Percentiles rank a stretch among this genome's conserved stretches.
Evolutionary conservation across 78 protist species (phyloP).

Genomic region (Speleostelium caveatum): DNA sequence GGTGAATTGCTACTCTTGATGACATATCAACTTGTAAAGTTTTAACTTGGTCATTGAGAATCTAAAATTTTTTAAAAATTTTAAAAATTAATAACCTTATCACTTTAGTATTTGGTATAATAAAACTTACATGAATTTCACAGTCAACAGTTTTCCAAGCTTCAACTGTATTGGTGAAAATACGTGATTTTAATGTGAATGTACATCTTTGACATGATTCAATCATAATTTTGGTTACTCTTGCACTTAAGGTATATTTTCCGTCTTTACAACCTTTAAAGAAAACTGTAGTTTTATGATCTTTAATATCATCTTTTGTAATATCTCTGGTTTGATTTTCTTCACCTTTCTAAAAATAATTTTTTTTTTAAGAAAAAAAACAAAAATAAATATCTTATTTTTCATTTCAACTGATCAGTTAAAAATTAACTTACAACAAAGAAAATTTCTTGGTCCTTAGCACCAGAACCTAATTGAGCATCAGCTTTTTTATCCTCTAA

Average conservation of each 20-base stretch:
- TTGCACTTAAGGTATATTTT: constrained; percentile 29
- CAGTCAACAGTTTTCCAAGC: constrained; percentile 79
- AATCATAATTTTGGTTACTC: constrained; percentile 61
- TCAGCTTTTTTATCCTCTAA: constrained; percentile 75
- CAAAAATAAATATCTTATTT: too few relatives aligned
- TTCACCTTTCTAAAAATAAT: constrained; percentile 61
- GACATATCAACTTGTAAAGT: constrained; percentile 84
- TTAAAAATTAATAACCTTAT: not conserved
- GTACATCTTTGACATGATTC: constrained; percentile 73
- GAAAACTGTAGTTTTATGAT: constrained; percentile 61
- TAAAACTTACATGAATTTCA: constrained; percentile 31
- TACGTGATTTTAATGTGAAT: constrained; percentile 47
- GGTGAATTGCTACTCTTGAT: constrained; percentile 40
- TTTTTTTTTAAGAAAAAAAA: too few relatives aligned
- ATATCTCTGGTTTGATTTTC: constrained; percentile 34
- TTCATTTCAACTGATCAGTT: not conserved
- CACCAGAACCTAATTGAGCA: constrained; percentile 79
- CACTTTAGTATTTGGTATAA: not conserved
- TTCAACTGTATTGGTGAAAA: constrained; percentile 72
- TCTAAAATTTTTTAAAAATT: constrained; percentile 5
- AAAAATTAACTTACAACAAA: constrained; percentile 32
- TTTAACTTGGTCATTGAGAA: constrained; percentile 70
- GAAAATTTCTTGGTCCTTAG: constrained; percentile 68
- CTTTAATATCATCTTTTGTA: constrained; percentile 7
- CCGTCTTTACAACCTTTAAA: constrained; percentile 76